phyloP scores from a whole-genome alignment of 1,284 basidiomycete genomes.

The Irpex lacteus region DNA sequence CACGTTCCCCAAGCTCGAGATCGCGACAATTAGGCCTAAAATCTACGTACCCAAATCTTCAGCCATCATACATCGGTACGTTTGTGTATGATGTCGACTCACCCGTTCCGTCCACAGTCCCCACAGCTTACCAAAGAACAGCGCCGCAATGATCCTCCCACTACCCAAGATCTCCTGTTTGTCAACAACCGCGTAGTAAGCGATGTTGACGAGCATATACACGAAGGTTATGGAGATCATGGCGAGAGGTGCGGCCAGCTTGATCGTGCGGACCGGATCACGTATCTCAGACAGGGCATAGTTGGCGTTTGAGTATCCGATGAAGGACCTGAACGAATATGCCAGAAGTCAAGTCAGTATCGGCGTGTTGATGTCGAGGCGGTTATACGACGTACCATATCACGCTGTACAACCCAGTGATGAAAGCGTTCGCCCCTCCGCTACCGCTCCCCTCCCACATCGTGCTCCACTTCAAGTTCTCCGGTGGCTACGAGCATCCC shows the following conservation, averaged over 20 bases:
- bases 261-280: constrained; percentile 65
- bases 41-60: constrained; percentile 31
- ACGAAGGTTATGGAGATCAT: constrained; percentile 51
- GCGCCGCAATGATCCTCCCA: constrained; percentile 57
- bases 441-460: constrained; percentile 54
- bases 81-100: constrained; percentile 8
- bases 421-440: constrained; percentile 51
- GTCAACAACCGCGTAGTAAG: constrained; percentile 68
- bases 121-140: constrained; percentile 70
- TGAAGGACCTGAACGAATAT: constrained; percentile 50
- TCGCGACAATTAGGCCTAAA: constrained; percentile 57
- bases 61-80: no score
- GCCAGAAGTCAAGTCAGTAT: neutral
- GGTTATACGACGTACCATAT: constrained; percentile 17
- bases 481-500: constrained; percentile 28
- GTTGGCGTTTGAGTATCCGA: constrained; percentile 70
- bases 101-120: constrained; percentile 57
- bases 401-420: constrained; percentile 62
- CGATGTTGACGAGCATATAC: constrained; percentile 63
- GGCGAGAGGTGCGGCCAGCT: constrained; percentile 61
- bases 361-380: neutral
- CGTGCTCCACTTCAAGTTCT: constrained; percentile 50
- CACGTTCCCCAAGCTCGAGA: constrained; percentile 63
- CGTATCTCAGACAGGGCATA: constrained; percentile 68
- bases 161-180: constrained; percentile 64